Conservation (phyloP, 2,329 filamentous ascomycete genomes). For the Penicillium sp. region DNA sequence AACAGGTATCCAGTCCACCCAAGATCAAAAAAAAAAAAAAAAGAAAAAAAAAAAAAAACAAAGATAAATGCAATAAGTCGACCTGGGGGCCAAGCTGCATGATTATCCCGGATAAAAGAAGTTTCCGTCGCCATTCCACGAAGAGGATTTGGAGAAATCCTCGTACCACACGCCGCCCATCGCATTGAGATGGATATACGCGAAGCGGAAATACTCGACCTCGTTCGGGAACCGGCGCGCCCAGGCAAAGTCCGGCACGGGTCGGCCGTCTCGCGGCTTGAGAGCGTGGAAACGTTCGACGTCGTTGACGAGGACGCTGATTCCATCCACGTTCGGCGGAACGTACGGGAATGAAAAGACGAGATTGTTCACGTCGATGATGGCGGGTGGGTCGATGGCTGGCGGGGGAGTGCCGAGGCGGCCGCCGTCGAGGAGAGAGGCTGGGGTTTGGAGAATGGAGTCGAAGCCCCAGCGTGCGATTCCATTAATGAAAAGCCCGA, state of each 20-base stretch:
- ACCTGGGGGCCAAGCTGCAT: no score
- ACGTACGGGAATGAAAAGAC: conserved; percentile 37
- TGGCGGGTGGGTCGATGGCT: conserved; percentile 22
- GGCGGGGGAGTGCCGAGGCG: conserved; percentile 36
- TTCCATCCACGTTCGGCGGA: conserved; percentile 46
- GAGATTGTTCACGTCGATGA: conserved; percentile 29
- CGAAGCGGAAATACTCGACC: conserved; percentile 46
- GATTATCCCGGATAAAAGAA: conserved; percentile 8
- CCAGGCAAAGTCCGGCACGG: conserved; percentile 35
- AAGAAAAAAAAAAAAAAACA: no score
- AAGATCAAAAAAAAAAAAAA: no score
- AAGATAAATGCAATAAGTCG: no score
- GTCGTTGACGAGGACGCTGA: conserved; percentile 61
- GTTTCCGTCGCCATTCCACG: conserved; percentile 25
- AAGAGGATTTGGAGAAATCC: conserved; percentile 38
- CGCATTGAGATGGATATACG: conserved; percentile 37
- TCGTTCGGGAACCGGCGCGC: conserved; percentile 29
- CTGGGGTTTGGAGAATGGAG: conserved; percentile 57
- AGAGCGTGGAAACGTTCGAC: conserved; percentile 58
- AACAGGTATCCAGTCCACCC: no score
- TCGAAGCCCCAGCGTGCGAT: conserved; percentile 64
- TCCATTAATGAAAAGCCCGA: conserved; percentile 63
- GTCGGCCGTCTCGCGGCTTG: conserved; percentile 37
- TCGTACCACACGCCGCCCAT: conserved; percentile 41
- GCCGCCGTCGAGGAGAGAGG: conserved; percentile 44